phyloP scores from a whole-genome alignment of 371 early-diverging fungal genomes.

The Nematocida minor region DNA sequence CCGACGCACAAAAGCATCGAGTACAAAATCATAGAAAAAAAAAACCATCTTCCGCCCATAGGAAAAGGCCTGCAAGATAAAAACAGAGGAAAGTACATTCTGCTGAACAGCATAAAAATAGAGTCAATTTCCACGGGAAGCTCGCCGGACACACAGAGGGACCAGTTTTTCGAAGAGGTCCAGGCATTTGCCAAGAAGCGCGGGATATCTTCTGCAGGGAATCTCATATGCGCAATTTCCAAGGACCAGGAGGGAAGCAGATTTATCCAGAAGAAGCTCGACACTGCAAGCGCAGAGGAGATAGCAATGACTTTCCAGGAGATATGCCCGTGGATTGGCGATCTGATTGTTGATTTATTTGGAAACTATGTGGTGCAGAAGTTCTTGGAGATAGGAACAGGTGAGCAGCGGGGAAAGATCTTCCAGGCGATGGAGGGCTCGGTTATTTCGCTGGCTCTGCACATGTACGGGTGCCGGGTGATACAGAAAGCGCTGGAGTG shows the following conservation, averaged over 20 bases:
- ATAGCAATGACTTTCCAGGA: slow-evolving; percentile 89
- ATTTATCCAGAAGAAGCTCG: slow-evolving; percentile 95
- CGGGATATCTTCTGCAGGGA: neutral
- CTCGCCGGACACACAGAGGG: neutral
- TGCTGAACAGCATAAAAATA: slow-evolving; percentile 1
- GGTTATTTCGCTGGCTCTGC: slow-evolving; percentile 80
- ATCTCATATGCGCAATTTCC: slow-evolving; percentile 37
- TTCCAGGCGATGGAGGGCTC: slow-evolving; percentile 81
- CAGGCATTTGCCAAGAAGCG: slow-evolving; percentile 37
- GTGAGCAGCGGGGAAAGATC: slow-evolving; percentile 44
- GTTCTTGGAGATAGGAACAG: slow-evolving; percentile 67
- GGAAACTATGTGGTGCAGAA: slow-evolving; percentile 99
- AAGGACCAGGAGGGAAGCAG: slow-evolving; percentile 97
- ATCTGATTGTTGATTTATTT: slow-evolving; percentile 96
- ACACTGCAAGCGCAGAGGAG: slow-evolving; percentile 79
- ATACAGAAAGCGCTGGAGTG: slow-evolving; percentile 92
- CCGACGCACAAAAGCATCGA: slow-evolving; percentile 48
- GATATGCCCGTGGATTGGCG: slow-evolving; percentile 78
- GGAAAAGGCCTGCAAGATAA: slow-evolving; percentile 38
- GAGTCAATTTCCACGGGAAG: neutral
- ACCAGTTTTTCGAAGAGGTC: slow-evolving; percentile 46
- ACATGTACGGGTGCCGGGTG: slow-evolving; percentile 99
- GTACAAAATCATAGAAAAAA: slow-evolving; percentile 24
- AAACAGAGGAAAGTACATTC: neutral
- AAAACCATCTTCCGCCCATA: slow-evolving; percentile 14